Evolutionary conservation across 192 early-diverging fungal genomes (phyloP).

Genomic region (Coemansia sp.): DNA sequence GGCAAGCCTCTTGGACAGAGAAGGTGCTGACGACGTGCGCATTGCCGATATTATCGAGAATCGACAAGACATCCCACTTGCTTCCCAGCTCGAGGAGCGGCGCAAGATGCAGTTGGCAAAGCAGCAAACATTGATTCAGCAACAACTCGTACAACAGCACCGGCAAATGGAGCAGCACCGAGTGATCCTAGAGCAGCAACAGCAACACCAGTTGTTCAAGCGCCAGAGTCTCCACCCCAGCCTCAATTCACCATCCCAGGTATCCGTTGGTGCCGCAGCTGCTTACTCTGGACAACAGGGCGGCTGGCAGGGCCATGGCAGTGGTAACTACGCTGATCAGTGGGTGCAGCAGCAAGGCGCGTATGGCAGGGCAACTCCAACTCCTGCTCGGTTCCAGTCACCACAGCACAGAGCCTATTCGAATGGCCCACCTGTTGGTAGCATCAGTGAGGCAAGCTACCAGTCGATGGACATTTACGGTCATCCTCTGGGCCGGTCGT

Average conservation of each 20-base stretch:
- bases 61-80: slow-evolving; percentile 39
- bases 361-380: not conserved
- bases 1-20: slow-evolving; percentile 29
- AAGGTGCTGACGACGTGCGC: slow-evolving; percentile 38
- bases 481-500: not conserved
- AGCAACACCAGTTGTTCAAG: slow-evolving; percentile 42
- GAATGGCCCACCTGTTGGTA: not conserved
- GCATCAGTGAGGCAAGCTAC: not conserved
- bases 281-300: not conserved
- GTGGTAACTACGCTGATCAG: slow-evolving; percentile 19
- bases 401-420: not conserved
- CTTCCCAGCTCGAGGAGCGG: slow-evolving; percentile 39
- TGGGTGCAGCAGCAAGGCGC: slow-evolving; percentile 17
- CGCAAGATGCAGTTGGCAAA: slow-evolving; percentile 45
- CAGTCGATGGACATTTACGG: not conserved
- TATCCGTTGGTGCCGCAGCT: not conserved
- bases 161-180: slow-evolving; percentile 30
- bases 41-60: slow-evolving; percentile 48
- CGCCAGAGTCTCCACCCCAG: slow-evolving; percentile 43
- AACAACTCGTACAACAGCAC: slow-evolving; percentile 43
- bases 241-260: slow-evolving; percentile 2
- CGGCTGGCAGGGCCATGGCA: slow-evolving; percentile 13
- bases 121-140: slow-evolving; percentile 42
- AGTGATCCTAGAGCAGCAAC: slow-evolving; percentile 31
- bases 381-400: not conserved